Percentiles rank a stretch among this genome's conserved stretches.
Evolutionary conservation across 768 basidiomycete genomes (phyloP).

Genomic region (Termitomyces bulborhizus): DNA sequence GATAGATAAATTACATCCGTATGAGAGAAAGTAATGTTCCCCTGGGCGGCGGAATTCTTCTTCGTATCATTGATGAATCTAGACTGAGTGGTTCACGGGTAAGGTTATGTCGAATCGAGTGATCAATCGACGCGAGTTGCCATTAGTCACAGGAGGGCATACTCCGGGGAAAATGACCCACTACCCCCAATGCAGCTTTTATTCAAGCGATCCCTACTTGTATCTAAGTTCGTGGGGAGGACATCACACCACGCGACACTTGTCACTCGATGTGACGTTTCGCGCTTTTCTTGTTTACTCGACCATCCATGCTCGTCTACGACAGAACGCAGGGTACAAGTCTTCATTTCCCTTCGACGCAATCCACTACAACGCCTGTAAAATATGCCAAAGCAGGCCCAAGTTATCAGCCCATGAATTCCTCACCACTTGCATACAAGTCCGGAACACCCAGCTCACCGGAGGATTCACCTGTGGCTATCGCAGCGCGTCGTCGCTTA

Average conservation of each 20-base stretch:
- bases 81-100: too few species aligned
- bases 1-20: too few species aligned
- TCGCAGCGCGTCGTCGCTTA: slow-evolving; percentile 40
- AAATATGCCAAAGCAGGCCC: neutral
- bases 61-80: too few species aligned
- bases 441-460: slow-evolving; percentile 23
- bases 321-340: slow-evolving; percentile 4
- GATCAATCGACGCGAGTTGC: too few species aligned
- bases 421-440: slow-evolving; percentile 43
- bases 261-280: slow-evolving; percentile 7
- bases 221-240: neutral
- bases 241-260: neutral
- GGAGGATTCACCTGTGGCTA: slow-evolving; percentile 34
- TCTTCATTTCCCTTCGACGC: slow-evolving; percentile 12
- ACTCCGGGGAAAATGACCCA: too few species aligned
- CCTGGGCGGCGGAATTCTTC: too few species aligned
- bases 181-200: too few species aligned
- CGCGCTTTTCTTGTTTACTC: slow-evolving; percentile 6
- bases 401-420: slow-evolving; percentile 30
- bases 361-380: slow-evolving; percentile 1
- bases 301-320: neutral
- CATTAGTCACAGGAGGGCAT: too few species aligned
- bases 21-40: too few species aligned
- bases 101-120: too few species aligned
- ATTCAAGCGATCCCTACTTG: too few species aligned